These are phyloP conservation scores for Acorus calamus DNA, from an alignment of 106 monocot genomes.

Conservation along the genomic window DNA sequence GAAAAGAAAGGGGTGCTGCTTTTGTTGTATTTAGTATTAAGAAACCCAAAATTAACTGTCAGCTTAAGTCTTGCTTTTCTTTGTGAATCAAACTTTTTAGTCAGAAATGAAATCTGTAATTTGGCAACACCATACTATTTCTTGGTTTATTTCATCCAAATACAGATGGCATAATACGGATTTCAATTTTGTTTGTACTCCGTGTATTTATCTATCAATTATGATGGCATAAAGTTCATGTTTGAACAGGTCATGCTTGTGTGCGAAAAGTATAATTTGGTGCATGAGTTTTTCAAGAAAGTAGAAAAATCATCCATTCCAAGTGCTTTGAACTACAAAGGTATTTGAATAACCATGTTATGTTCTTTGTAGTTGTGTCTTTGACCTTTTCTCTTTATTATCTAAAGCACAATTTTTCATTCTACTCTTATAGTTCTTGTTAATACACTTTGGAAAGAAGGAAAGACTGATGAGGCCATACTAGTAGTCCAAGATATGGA, in stretches of 20 bases:
- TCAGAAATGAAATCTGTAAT: too few species aligned
- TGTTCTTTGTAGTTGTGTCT: not conserved
- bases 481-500: slow-evolving; percentile 91
- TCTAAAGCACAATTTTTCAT: too few species aligned
- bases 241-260: slow-evolving; percentile 76
- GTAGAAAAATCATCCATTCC: slow-evolving; percentile 59
- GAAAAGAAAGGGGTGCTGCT: too few species aligned
- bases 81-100: too few species aligned
- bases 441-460: slow-evolving; percentile 93
- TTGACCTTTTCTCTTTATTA: not conserved
- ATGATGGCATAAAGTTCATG: too few species aligned
- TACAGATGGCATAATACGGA: not conserved
- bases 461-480: slow-evolving; percentile 81
- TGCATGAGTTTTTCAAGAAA: slow-evolving; percentile 86
- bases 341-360: slow-evolving; percentile 11
- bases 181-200: not conserved
- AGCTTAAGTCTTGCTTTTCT: too few species aligned
- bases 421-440: slow-evolving; percentile 53
- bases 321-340: slow-evolving; percentile 81
- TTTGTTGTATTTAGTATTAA: too few species aligned
- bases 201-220: not conserved
- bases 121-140: too few species aligned
- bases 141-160: too few species aligned
- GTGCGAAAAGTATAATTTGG: slow-evolving; percentile 82
- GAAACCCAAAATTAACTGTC: too few species aligned